Conservation (phyloP, 805 yeast species). For the Ogataea ganodermae region DNA sequence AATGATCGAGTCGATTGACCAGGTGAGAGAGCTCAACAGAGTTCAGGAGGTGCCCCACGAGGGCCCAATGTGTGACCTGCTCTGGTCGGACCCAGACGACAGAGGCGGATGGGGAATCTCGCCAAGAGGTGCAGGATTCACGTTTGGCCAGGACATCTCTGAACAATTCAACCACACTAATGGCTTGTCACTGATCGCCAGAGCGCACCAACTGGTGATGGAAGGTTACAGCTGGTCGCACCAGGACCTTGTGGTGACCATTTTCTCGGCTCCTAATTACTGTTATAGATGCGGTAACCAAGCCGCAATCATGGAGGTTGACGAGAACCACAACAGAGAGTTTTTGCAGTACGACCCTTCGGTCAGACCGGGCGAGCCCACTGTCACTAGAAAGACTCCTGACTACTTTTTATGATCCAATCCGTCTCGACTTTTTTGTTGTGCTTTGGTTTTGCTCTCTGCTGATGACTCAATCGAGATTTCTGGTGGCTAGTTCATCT, state of each 20-base stretch:
- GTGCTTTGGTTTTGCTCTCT: conserved; percentile 4
- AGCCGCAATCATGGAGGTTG: conserved; percentile 98
- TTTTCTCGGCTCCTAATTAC: conserved; percentile 93
- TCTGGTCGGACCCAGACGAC: conserved; percentile 98
- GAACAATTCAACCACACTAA: conserved; percentile 93
- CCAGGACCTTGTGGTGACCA: conserved; percentile 91
- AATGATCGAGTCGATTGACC: conserved; percentile 90
- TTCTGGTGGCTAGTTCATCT: conserved; percentile 5
- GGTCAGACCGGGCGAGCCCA: conserved; percentile 97
- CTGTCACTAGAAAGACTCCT: conserved; percentile 95
- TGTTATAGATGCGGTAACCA: conserved; percentile 98
- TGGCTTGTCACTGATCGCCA: conserved; percentile 79
- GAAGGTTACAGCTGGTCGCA: conserved; percentile 96
- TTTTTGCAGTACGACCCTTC: conserved; percentile 95
- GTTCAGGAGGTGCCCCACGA: conserved; percentile 97
- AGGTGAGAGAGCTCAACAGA: conserved; percentile 86
- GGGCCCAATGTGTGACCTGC: conserved; percentile 95
- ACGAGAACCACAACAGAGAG: conserved; percentile 87
- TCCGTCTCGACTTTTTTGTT: conserved; percentile 1
- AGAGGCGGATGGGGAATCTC: conserved; percentile 98
- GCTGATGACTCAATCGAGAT: neutral
- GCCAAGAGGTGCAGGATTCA: conserved; percentile 98
- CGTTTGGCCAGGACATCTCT: conserved; percentile 93
- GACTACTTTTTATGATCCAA: conserved; percentile 78
- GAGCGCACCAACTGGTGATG: conserved; percentile 98